Base-by-base conservation (phyloP, 2,329 filamentous ascomycete genomes). In the Pyrenochaeta sp. region DNA sequence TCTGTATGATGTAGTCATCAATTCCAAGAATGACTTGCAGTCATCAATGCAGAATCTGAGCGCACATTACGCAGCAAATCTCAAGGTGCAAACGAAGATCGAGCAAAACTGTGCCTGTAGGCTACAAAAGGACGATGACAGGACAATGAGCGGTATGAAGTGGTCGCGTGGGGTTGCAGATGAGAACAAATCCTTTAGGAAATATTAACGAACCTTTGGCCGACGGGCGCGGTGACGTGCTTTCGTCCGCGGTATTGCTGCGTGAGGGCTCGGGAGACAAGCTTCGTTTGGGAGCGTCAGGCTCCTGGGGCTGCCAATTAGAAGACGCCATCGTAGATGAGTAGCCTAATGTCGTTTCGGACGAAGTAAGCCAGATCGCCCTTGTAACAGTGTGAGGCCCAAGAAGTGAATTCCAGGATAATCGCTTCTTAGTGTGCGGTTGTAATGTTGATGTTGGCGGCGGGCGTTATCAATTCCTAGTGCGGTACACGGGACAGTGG, bases 171-270 rank as follows among this genome's bases (percentile, higher is more conserved):
- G 52, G 53, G 42, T 56, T 43, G 24, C 52, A 45, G 43, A 30
- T 50, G 30, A n/a, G 8, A 44, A 52, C 45, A 36, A 32, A 22
- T 39, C 22, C 19, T 12, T 9, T 10, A 32, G 24, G 27, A 27
- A 43, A 36, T 34, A 48, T 45, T 47, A 56, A 76, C 74, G 69
- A 63, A 76, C 74, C 70, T 71, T 77, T 77, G 45, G 64, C 57
- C 50, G 57, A 46, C 28, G 65, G 50, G 57, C 62, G 70, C 43
- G 72, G 68, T 62, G 74, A 75, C 57, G 62, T 57, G 61, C 64
- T 65, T 44, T 61, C 69, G n/a, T 71, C 68, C 51, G 62, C 58
- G 42, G 58, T 58, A 50, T 53, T 60, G 57, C 55, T 57, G 59
- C 49, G 62, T 43, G 59, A 43, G 40, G 52, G 52, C 46, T 62